Evolutionary conservation across 1,284 basidiomycete genomes (phyloP).

Genomic region (Cutaneotrichosporon daszewskae): DNA sequence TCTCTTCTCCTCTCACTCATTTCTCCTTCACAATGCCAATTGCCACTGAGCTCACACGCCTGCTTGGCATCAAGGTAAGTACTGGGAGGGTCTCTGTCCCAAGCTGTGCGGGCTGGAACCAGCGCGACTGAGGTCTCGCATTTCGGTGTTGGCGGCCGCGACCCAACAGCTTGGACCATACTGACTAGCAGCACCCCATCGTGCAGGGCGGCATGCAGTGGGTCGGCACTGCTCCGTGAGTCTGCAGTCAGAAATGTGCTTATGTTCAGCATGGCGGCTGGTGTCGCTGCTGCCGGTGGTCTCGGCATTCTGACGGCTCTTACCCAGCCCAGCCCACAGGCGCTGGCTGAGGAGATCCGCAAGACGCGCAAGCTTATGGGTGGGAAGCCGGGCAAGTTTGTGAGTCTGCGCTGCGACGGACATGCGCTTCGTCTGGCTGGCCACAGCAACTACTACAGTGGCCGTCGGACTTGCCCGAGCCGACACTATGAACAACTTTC

Average conservation of each 20-base stretch:
- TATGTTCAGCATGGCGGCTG: slow-evolving; percentile 48
- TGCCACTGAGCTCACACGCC: slow-evolving; percentile 49
- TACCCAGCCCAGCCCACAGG: slow-evolving; percentile 78
- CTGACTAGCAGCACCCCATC: slow-evolving; percentile 54
- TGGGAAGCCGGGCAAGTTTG: slow-evolving; percentile 58
- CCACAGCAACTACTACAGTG: no score
- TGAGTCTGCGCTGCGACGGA: no score
- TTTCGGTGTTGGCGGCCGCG: no score
- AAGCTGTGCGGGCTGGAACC: no score
- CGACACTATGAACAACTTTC: no score
- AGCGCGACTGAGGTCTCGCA: no score
- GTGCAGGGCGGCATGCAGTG: slow-evolving; percentile 52
- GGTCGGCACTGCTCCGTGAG: slow-evolving; percentile 9
- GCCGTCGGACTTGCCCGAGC: no score
- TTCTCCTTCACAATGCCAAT: slow-evolving; percentile 40
- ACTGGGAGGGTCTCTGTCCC: no score
- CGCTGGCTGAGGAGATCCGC: slow-evolving; percentile 74
- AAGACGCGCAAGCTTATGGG: slow-evolving; percentile 64
- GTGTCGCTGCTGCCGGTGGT: slow-evolving; percentile 80
- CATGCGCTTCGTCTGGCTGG: slow-evolving; percentile 5
- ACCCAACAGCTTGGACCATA: no score
- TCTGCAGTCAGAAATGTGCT: not conserved
- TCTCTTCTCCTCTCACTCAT: not conserved
- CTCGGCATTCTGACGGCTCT: slow-evolving; percentile 81
- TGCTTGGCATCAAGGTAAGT: slow-evolving; percentile 39